Base-by-base conservation (phyloP, 2,329 filamentous ascomycete genomes). In the Fusarium sp. region DNA sequence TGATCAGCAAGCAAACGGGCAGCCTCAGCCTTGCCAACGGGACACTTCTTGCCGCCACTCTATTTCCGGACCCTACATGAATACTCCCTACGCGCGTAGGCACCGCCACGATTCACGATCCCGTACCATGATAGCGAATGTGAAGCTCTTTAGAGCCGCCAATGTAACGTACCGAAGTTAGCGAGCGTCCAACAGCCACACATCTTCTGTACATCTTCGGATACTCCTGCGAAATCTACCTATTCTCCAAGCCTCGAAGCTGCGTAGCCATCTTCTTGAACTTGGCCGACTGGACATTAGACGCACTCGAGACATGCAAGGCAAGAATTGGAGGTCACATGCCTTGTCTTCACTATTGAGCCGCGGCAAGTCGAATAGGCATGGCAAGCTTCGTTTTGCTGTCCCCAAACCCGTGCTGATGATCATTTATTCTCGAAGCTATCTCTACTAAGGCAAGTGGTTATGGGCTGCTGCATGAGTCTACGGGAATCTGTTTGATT, bases 291-390 rank as follows among this genome's bases (percentile, higher is more conserved):
- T 4, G 14, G 30, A 32, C 24, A 26, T 26, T 32, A 12, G 30
- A 32, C 30, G 30, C 30, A 32, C 15, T 14, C 30, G 14, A 14
- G 30, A 32, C 11, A 10, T 6, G 11, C 6, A 14, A 14, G 12
- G 11, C 11, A 32, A 12, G 30, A 32, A 32, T 12, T 14, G 6
- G 14, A 14, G 11, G 48, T 19, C 24, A 44, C 48, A 19, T 32
- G n/a, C 17, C 44, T 44, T 30, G 0, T 12, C 21, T n/a, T 0
- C 2, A 6, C 19, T 15, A 30, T 1, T 1, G 11, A 44, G 24
- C 24, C 24, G 24, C 24, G 24, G 24, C 24, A 26, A 26, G 24
- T 26, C 24, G 24, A 26, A 6, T 9, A 9, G 24, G 24, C 24
- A 9, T 6, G 6, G 24, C 24, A 26, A 26, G 9, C 24, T 6